These are phyloP conservation scores for Umbilicaria muhlenbergii DNA, from an alignment of 495 filamentous ascomycete species.

Conservation along the genomic window DNA sequence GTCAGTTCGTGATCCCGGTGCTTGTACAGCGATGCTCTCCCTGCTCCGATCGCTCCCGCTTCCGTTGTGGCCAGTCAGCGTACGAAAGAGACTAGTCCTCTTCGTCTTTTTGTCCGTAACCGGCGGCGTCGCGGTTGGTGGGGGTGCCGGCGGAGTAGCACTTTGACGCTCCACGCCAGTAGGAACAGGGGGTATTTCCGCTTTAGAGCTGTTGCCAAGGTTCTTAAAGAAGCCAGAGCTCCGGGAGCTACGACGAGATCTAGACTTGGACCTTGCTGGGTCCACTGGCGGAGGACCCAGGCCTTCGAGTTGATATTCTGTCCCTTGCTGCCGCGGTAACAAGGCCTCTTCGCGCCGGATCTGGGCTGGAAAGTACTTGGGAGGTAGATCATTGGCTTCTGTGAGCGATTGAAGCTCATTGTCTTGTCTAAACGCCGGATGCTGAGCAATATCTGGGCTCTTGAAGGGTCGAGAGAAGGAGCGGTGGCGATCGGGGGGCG, in stretches of 20 bases:
- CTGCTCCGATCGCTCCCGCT: conserved; percentile 1
- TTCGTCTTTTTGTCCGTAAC: conserved; percentile 20
- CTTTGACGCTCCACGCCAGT: conserved; percentile 13
- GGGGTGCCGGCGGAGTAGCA: neutral
- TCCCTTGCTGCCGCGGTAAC: conserved; percentile 20
- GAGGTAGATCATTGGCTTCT: conserved; percentile 12
- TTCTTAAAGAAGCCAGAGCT: conserved; percentile 12
- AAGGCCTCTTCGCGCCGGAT: conserved; percentile 14
- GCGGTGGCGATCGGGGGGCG: conserved; percentile 13
- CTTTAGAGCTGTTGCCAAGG: conserved; percentile 3
- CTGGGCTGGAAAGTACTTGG: conserved; percentile 14
- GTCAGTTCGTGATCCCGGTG: neutral
- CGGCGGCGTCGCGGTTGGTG: conserved; percentile 1
- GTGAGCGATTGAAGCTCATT: conserved; percentile 11
- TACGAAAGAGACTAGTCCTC: conserved; percentile 10
- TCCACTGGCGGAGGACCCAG: conserved; percentile 13
- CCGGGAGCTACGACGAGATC: conserved; percentile 10
- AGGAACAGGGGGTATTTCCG: conserved; percentile 3
- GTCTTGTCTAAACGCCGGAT: conserved; percentile 11
- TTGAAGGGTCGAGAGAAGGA: conserved; percentile 14
- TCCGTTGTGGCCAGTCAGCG: conserved; percentile 7
- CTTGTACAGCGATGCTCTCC: neutral
- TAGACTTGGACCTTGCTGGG: conserved; percentile 3
- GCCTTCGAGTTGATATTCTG: conserved; percentile 19
- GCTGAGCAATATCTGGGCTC: conserved; percentile 12